Evolutionary conservation across 768 basidiomycete genomes (phyloP).

Genomic region (Boletus subparvulus): DNA sequence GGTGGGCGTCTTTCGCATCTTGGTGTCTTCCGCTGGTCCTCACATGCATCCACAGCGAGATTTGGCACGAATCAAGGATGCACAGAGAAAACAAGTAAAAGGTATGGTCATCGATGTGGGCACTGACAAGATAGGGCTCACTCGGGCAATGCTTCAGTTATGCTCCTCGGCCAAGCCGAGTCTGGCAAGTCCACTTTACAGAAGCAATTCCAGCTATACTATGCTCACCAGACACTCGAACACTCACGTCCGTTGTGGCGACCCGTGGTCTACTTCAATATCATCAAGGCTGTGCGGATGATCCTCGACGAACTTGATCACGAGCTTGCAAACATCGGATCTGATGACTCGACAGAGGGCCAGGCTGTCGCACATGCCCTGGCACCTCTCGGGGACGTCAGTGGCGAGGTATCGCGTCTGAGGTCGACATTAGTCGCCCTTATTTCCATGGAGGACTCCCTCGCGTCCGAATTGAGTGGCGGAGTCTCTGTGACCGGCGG

Average conservation of each 20-base stretch:
- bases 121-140: conserved; percentile 4
- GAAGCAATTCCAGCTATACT: conserved; percentile 83
- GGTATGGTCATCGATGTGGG: conserved; percentile 33
- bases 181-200: conserved; percentile 82
- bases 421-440: conserved; percentile 61
- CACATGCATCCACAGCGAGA: conserved; percentile 44
- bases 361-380: conserved; percentile 33
- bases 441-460: conserved; percentile 62
- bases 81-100: conserved; percentile 51
- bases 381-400: conserved; percentile 35
- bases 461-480: conserved; percentile 66
- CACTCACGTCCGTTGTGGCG: conserved; percentile 73
- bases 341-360: conserved; percentile 30
- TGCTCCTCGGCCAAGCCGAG: conserved; percentile 79
- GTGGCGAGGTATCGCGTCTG: conserved; percentile 49
- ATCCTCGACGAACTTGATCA: conserved; percentile 71
- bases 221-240: conserved; percentile 69
- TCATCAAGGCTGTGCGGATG: conserved; percentile 75
- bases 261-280: conserved; percentile 79
- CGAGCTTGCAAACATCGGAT: conserved; percentile 42
- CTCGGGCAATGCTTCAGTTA: conserved; percentile 41
- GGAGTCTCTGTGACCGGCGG: conserved; percentile 63
- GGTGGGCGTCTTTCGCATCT: conserved; percentile 32
- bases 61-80: conserved; percentile 44
- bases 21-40: not conserved